phyloP scores from a whole-genome alignment of 2,329 filamentous ascomycete species.

The Ploettnerulaceae sp. region DNA sequence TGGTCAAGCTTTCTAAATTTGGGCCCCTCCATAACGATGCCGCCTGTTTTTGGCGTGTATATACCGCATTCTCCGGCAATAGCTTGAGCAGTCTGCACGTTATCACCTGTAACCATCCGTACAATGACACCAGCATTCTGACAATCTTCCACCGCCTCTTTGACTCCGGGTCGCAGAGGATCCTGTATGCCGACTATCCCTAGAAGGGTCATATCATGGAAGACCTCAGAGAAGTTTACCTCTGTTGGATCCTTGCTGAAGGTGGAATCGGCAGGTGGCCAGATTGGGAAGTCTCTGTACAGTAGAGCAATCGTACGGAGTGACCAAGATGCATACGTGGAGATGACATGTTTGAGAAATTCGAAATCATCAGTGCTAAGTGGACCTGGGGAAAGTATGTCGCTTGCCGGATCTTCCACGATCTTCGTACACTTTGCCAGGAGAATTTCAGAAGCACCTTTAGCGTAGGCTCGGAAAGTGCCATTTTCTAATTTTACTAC shows the following conservation, averaged over 20 bases:
- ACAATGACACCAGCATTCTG: slow-evolving; percentile 65
- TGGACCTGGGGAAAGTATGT: slow-evolving; percentile 47
- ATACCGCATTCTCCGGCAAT: slow-evolving; percentile 69
- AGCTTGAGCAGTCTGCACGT: slow-evolving; percentile 65
- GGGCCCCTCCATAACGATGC: slow-evolving; percentile 64
- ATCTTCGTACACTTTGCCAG: slow-evolving; percentile 43
- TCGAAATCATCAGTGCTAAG: slow-evolving; percentile 51
- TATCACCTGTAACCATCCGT: slow-evolving; percentile 72
- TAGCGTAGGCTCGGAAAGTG: slow-evolving; percentile 44
- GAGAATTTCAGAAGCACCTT: slow-evolving; percentile 51
- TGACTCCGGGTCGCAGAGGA: slow-evolving; percentile 63
- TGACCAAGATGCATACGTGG: slow-evolving; percentile 59
- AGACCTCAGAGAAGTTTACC: slow-evolving; percentile 62
- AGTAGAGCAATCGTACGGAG: slow-evolving; percentile 71
- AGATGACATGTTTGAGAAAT: slow-evolving; percentile 50
- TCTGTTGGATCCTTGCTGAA: slow-evolving; percentile 56
- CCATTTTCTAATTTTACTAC: slow-evolving; percentile 48
- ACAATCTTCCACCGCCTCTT: slow-evolving; percentile 61
- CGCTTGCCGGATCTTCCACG: slow-evolving; percentile 53
- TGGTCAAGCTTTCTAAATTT: slow-evolving; percentile 58
- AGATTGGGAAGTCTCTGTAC: slow-evolving; percentile 66
- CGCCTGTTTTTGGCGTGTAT: slow-evolving; percentile 46
- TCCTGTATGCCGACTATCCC: slow-evolving; percentile 72
- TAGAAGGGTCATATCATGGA: slow-evolving; percentile 68
- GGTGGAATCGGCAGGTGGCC: slow-evolving; percentile 56